These are phyloP conservation scores for Trametes cingulata DNA, from an alignment of 768 basidiomycete species.

Conservation along the genomic window DNA sequence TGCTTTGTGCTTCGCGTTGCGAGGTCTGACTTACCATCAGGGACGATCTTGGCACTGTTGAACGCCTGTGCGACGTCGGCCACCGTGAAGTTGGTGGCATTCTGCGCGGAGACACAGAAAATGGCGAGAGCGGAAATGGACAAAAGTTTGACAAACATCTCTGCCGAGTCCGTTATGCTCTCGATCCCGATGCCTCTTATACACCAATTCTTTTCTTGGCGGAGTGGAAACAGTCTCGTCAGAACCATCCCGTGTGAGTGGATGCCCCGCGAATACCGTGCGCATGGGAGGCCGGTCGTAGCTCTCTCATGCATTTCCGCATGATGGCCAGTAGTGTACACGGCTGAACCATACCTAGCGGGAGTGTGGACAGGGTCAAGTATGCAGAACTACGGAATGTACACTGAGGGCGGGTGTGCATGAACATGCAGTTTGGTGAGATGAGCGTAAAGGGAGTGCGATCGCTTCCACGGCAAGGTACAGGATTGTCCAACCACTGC, in stretches of 20 bases:
- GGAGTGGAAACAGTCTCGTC: not conserved
- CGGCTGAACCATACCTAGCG: too few relatives aligned
- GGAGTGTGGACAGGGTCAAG: too few relatives aligned
- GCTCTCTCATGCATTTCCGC: not conserved
- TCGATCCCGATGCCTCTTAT: conserved; percentile 1
- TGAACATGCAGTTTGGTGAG: too few relatives aligned
- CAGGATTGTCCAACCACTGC: too few relatives aligned
- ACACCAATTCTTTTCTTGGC: conserved; percentile 9
- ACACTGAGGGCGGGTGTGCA: too few relatives aligned
- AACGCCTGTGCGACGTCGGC: conserved; percentile 17
- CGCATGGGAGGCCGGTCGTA: conserved; percentile 11
- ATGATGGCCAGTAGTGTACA: not conserved
- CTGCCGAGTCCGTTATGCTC: not conserved
- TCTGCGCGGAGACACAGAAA: conserved; percentile 9
- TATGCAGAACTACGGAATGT: too few relatives aligned
- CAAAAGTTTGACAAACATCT: conserved; percentile 6
- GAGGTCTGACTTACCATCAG: conserved; percentile 6
- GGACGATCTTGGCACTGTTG: conserved; percentile 15
- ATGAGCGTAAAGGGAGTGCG: too few relatives aligned
- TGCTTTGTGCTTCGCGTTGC: not conserved
- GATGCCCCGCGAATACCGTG: not conserved
- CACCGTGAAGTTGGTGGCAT: conserved; percentile 9
- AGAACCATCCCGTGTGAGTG: conserved; percentile 9
- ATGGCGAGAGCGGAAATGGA: conserved; percentile 2
- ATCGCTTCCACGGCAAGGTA: too few relatives aligned